Evolutionary conservation across 805 yeast genomes (phyloP).

Genomic region (Yarrowia sp.): DNA sequence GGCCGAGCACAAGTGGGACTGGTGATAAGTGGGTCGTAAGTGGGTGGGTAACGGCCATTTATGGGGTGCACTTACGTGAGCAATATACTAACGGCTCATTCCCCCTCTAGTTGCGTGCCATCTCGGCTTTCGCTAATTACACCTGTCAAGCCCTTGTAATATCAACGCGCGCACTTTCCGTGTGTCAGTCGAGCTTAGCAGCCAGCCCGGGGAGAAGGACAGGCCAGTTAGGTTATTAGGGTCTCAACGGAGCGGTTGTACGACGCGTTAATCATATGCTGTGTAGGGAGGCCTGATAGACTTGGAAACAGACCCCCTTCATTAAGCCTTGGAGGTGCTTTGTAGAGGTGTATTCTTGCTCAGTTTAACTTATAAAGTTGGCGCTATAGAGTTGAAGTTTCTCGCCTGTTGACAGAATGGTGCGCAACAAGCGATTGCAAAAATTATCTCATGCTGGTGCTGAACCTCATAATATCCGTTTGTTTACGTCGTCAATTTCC

Average conservation of each 20-base stretch:
- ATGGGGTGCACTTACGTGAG: too few relatives aligned
- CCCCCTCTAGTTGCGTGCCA: too few relatives aligned
- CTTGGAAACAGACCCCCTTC: conserved; percentile 9
- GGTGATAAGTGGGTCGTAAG: neutral
- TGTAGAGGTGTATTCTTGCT: conserved; percentile 21
- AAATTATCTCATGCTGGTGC: neutral
- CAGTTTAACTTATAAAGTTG: neutral
- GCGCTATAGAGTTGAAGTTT: neutral
- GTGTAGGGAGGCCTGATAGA: neutral
- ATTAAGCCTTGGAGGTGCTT: conserved; percentile 23
- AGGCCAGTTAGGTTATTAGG: neutral
- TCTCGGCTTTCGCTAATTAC: too few relatives aligned
- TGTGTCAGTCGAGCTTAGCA: neutral
- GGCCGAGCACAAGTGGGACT: neutral
- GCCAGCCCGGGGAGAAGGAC: neutral
- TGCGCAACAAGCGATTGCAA: neutral
- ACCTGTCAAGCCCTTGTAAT: neutral
- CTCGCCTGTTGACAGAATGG: conserved; percentile 25
- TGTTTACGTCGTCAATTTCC: neutral
- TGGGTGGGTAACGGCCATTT: too few relatives aligned
- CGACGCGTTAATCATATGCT: conserved; percentile 31
- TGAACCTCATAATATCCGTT: neutral
- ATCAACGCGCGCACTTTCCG: conserved; percentile 12
- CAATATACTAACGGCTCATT: too few relatives aligned
- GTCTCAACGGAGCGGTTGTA: neutral